phyloP scores from a whole-genome alignment of 2,329 filamentous ascomycete genomes.

The Colletotrichum simmondsii region DNA sequence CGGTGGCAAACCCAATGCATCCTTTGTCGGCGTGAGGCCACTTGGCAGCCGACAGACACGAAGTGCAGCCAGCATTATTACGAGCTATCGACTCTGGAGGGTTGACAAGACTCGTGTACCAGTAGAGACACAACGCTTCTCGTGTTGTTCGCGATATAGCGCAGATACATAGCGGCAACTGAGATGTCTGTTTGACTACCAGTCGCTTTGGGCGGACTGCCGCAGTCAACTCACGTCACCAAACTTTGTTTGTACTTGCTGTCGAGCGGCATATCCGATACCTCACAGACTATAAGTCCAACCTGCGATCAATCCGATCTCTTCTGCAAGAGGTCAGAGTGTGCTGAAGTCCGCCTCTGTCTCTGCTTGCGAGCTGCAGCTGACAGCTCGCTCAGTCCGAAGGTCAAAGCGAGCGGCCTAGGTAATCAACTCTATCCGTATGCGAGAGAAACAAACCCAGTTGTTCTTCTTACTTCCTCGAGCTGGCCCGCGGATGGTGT shows the following conservation, averaged over 20 bases:
- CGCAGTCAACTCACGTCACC: background rate
- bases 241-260: background rate
- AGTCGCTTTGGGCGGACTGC: background rate
- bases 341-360: background rate
- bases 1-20: constrained; percentile 4
- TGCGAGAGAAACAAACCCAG: background rate
- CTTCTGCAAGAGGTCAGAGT: background rate
- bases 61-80: constrained; percentile 3
- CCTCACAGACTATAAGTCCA: background rate
- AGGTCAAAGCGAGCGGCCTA: background rate
- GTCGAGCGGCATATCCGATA: background rate
- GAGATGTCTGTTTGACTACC: background rate
- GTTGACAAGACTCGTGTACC: background rate
- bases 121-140: background rate
- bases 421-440: background rate
- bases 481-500: background rate
- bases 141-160: background rate
- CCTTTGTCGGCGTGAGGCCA: background rate
- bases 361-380: constrained; percentile 4
- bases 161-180: background rate
- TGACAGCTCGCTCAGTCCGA: constrained; percentile 1
- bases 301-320: background rate
- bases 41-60: background rate
- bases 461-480: background rate
- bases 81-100: background rate